Conservation (phyloP, 108 stramenopile genomes). For the Nitzschia sp. region DNA sequence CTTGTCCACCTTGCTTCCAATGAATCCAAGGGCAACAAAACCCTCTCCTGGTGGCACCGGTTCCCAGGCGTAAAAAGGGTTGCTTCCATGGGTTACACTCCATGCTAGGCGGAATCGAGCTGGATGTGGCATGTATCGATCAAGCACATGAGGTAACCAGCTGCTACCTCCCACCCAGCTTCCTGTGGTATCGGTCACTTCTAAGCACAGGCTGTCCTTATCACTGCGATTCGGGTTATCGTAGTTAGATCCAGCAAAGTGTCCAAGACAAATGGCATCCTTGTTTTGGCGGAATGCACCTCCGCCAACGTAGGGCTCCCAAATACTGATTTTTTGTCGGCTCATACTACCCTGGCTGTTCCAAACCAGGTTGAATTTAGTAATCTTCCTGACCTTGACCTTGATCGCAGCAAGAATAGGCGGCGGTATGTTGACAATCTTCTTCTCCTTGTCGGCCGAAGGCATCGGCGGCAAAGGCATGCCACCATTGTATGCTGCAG, state of each 20-base stretch:
- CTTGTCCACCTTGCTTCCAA: conserved; percentile 89
- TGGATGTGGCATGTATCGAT: conserved; percentile 91
- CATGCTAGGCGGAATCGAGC: conserved; percentile 94
- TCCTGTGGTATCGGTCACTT: conserved; percentile 93
- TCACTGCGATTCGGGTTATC: conserved; percentile 86
- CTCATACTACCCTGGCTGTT: conserved; percentile 94
- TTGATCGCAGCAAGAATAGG: conserved; percentile 88
- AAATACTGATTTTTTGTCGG: conserved; percentile 89
- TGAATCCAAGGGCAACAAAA: conserved; percentile 95
- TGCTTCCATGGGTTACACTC: conserved; percentile 90
- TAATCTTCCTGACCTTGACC: conserved; percentile 91
- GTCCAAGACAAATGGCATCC: conserved; percentile 89
- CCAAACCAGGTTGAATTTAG: conserved; percentile 87
- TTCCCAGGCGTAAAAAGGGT: conserved; percentile 95
- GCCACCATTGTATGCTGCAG: conserved; percentile 71
- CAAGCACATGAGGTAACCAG: conserved; percentile 91
- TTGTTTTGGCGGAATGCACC: conserved; percentile 81
- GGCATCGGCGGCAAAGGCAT: conserved; percentile 84
- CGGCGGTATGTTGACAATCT: conserved; percentile 77
- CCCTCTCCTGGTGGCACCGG: conserved; percentile 94
- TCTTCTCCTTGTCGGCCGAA: conserved; percentile 63
- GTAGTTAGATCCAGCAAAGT: conserved; percentile 86
- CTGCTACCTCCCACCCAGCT: conserved; percentile 90
- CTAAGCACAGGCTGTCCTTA: conserved; percentile 76
- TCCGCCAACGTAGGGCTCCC: conserved; percentile 79